Conservation (phyloP, 495 filamentous ascomycete species). For the Penicillium diatomitis region DNA sequence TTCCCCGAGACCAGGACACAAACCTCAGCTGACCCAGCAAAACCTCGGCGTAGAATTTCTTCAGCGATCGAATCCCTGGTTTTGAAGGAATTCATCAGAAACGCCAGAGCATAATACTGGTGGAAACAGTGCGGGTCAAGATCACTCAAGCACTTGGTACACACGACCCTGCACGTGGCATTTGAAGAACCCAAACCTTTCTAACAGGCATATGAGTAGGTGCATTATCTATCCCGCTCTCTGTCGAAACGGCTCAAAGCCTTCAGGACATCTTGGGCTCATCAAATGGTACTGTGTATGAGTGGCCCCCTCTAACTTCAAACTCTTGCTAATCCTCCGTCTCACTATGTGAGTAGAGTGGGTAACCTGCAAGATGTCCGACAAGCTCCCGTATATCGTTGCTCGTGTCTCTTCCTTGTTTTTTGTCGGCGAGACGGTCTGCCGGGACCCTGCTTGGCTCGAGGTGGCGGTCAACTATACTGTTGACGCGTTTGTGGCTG, state of each 20-base stretch:
- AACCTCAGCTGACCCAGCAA: too few species aligned
- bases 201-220: conserved; percentile 6
- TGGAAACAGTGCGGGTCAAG: conserved; percentile 34
- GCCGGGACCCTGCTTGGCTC: conserved; percentile 48
- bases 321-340: not conserved
- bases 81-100: conserved; percentile 34
- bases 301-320: not conserved
- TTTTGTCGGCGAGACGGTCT: conserved; percentile 47
- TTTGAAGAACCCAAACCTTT: not conserved
- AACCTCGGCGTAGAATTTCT: conserved; percentile 28
- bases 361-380: conserved; percentile 19
- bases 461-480: conserved; percentile 49
- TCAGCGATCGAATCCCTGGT: conserved; percentile 29
- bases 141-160: conserved; percentile 40
- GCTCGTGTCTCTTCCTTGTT: conserved; percentile 48
- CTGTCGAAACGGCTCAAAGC: conserved; percentile 30
- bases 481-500: conserved; percentile 35
- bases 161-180: not conserved
- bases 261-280: conserved; percentile 29
- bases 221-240: conserved; percentile 30
- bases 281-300: conserved; percentile 23
- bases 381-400: conserved; percentile 34
- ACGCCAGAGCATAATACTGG: conserved; percentile 15
- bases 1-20: not conserved
- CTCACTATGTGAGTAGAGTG: conserved; percentile 13